These are phyloP conservation scores for Fraxinus paxiana DNA, from an alignment of 305 asterid genomes.

Conservation along the genomic window DNA sequence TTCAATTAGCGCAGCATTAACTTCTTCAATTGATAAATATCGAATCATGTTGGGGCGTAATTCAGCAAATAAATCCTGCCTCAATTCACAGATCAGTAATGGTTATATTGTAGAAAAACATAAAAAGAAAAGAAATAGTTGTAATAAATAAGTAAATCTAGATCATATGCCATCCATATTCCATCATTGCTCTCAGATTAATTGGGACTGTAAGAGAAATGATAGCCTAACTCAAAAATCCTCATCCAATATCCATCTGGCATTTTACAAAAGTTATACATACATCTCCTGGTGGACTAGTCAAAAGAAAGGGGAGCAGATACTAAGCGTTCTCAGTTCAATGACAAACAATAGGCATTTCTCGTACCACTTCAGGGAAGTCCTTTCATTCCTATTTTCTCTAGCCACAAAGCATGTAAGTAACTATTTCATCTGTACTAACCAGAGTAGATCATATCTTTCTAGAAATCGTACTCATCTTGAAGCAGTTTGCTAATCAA, in stretches of 20 bases:
- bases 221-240: not conserved
- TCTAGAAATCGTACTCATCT: not conserved
- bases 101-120: not conserved
- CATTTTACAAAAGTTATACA: not conserved
- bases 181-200: not conserved
- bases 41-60: slow-evolving; percentile 91
- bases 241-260: not conserved
- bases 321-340: not conserved
- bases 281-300: not conserved
- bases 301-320: not conserved
- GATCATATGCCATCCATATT: not conserved
- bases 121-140: not conserved
- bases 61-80: slow-evolving; percentile 85
- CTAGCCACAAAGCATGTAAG: not conserved
- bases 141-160: not conserved
- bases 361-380: not conserved
- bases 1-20: slow-evolving; percentile 66
- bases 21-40: slow-evolving; percentile 76
- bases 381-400: not conserved
- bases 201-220: not conserved
- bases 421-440: not conserved
- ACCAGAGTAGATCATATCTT: not conserved
- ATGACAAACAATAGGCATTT: not conserved
- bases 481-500: not conserved
- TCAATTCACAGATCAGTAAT: slow-evolving; percentile 17